Evolutionary conservation across 2,329 filamentous ascomycete species (phyloP).

Genomic region (Dactylellina cionopaga): DNA sequence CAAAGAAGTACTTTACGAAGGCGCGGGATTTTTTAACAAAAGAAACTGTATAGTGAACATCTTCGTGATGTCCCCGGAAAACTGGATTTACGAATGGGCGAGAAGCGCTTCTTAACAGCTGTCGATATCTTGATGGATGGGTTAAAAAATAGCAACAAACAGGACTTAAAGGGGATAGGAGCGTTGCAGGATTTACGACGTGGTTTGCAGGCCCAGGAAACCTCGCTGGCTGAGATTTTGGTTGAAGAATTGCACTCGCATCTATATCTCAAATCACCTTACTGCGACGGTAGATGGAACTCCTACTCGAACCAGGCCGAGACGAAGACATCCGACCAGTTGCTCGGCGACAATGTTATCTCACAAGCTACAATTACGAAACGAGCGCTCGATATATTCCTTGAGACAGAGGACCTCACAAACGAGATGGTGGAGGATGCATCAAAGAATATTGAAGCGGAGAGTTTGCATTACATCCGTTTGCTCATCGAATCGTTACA

Average conservation of each 20-base stretch:
- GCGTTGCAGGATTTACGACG: slow-evolving; percentile 84
- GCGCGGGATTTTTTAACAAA: not conserved
- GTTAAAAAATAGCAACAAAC: slow-evolving; percentile 81
- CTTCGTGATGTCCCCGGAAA: slow-evolving; percentile 89
- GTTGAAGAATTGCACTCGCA: slow-evolving; percentile 98
- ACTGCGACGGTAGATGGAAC: slow-evolving; percentile 97
- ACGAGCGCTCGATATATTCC: slow-evolving; percentile 68
- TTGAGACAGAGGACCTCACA: slow-evolving; percentile 72
- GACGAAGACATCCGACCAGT: slow-evolving; percentile 44
- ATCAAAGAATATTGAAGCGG: slow-evolving; percentile 87
- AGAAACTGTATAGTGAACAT: slow-evolving; percentile 70
- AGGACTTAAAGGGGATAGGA: slow-evolving; percentile 90
- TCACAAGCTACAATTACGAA: slow-evolving; percentile 41
- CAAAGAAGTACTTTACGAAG: not conserved
- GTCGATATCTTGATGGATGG: slow-evolving; percentile 92
- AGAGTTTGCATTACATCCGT: slow-evolving; percentile 93
- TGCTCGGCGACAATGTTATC: slow-evolving; percentile 35
- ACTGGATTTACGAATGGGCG: slow-evolving; percentile 91
- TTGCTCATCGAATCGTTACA: slow-evolving; percentile 89
- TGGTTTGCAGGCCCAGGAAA: slow-evolving; percentile 93
- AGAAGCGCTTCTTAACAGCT: slow-evolving; percentile 92
- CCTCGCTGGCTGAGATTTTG: slow-evolving; percentile 88
- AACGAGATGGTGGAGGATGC: slow-evolving; percentile 81
- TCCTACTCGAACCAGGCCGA: slow-evolving; percentile 65
- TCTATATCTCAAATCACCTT: slow-evolving; percentile 95